phyloP scores from a whole-genome alignment of 257 asterid genomes.

The Solanum bulbocastanum region DNA sequence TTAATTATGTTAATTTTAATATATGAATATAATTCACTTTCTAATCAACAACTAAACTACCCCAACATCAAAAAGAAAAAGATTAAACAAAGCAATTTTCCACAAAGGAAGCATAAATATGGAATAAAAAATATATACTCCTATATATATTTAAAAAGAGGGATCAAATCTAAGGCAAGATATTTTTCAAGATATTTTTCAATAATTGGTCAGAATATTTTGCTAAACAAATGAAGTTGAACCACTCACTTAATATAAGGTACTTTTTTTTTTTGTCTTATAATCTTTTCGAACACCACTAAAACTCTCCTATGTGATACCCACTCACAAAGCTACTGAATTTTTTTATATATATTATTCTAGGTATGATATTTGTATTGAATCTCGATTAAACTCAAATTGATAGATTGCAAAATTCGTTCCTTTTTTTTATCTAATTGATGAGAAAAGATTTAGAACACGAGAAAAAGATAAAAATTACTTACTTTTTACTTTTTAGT shows the following conservation, averaged over 20 bases:
- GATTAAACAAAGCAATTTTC: not conserved
- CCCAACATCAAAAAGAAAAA: not conserved
- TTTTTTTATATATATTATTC: not conserved
- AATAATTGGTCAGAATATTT: not conserved
- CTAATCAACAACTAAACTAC: not conserved
- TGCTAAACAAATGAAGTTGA: constrained; percentile 1
- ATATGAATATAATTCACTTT: not conserved
- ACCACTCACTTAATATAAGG: not conserved
- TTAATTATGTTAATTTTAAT: not conserved
- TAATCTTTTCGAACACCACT: not conserved
- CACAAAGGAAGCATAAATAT: not conserved
- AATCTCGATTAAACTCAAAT: not conserved
- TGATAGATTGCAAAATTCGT: accelerated
- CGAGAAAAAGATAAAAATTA: not conserved
- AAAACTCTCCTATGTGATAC: not conserved
- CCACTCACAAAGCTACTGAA: not conserved
- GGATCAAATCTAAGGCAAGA: not conserved
- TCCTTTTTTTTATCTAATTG: too few relatives aligned
- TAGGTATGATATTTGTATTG: too few relatives aligned
- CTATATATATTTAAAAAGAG: too few relatives aligned
- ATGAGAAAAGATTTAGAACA: too few relatives aligned
- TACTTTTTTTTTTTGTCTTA: not conserved
- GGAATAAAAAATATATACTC: not conserved
- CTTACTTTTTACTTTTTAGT: not conserved
- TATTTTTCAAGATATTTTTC: not conserved